Evolutionary conservation across 495 filamentous ascomycete species (phyloP).

Genomic region (Aspergillus avenaceus): DNA sequence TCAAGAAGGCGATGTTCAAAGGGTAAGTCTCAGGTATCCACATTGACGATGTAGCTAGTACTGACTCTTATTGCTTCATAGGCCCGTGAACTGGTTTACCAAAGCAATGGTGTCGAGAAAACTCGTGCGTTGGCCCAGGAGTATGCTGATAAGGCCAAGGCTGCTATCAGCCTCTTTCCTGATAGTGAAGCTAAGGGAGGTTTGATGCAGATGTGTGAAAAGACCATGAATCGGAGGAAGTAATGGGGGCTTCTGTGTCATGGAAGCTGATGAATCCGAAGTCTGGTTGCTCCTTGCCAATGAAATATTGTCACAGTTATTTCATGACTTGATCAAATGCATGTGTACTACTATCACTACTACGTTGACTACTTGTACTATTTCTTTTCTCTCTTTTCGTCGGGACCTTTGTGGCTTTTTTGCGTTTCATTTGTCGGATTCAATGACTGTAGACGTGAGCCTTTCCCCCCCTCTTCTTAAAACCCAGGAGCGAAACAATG

Average conservation of each 20-base stretch:
- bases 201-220: slow-evolving; percentile 87
- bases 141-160: slow-evolving; percentile 83
- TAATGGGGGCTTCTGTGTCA: slow-evolving; percentile 29
- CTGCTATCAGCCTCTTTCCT: slow-evolving; percentile 76
- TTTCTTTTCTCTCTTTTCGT: no score
- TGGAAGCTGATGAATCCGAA: neutral
- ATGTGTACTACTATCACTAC: no score
- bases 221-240: slow-evolving; percentile 85
- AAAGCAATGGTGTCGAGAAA: slow-evolving; percentile 83
- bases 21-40: slow-evolving; percentile 47
- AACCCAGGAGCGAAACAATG: no score
- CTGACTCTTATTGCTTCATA: slow-evolving; percentile 28
- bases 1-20: slow-evolving; percentile 75
- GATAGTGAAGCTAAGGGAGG: slow-evolving; percentile 89
- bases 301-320: neutral
- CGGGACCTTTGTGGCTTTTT: neutral
- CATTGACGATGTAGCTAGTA: neutral
- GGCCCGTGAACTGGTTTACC: slow-evolving; percentile 79
- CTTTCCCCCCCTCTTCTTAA: no score
- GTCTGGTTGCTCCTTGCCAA: neutral
- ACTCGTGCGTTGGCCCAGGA: slow-evolving; percentile 85
- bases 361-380: no score
- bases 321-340: neutral
- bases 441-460: neutral
- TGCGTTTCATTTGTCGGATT: neutral